phyloP scores from a whole-genome alignment of 495 filamentous ascomycete species.

The Neurospora sublineolata region DNA sequence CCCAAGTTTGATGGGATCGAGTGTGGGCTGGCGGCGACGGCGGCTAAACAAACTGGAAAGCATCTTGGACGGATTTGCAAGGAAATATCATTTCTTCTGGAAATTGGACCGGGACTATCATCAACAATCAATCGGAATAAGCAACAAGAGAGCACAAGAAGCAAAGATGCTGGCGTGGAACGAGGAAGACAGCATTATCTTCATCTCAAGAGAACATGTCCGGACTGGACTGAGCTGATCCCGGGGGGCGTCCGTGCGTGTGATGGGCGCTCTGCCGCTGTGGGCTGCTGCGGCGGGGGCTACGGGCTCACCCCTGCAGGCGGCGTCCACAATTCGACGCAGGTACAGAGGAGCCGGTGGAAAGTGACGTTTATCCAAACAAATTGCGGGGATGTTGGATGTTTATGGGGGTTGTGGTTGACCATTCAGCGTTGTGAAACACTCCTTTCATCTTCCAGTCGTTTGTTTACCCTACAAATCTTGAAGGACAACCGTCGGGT shows the following conservation, averaged over 20 bases:
- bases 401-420: neutral
- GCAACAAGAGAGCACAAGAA: neutral
- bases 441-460: neutral
- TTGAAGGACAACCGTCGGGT: neutral
- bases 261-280: neutral
- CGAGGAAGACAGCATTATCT: neutral
- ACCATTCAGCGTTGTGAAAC: neutral
- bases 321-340: neutral
- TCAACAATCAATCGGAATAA: neutral
- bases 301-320: neutral
- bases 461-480: neutral
- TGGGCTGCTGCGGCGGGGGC: neutral
- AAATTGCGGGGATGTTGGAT: neutral
- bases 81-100: neutral
- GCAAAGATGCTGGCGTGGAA: neutral
- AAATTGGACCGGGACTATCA: neutral
- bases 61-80: neutral
- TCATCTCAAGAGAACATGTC: neutral
- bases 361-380: neutral
- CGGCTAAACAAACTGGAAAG: neutral
- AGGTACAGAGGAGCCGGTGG: neutral
- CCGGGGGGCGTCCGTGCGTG: neutral
- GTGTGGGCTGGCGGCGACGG: neutral
- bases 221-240: no score
- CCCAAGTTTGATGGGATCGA: neutral